A percentile compares a stretch with the other conserved stretches of the same genome.
Evolutionary conservation across 495 filamentous ascomycete species (phyloP).

Genomic region (Choiromyces venosus): DNA sequence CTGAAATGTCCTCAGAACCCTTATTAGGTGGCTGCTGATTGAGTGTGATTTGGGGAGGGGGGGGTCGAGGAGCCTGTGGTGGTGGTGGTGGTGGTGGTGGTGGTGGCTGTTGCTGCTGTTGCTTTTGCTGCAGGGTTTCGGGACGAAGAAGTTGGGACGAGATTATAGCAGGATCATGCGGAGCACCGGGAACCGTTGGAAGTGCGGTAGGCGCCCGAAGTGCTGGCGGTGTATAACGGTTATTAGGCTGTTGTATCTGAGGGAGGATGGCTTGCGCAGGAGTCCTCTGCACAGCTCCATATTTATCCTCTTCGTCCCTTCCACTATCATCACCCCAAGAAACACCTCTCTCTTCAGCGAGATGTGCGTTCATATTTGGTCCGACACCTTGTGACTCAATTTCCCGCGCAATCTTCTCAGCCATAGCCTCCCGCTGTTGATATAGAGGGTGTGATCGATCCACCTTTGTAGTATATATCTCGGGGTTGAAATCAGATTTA

Average conservation of each 20-base stretch:
- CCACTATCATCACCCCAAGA: constrained; percentile 57
- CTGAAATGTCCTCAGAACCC: constrained; percentile 15
- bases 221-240: constrained; percentile 78
- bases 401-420: constrained; percentile 79
- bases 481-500: constrained; percentile 83
- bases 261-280: constrained; percentile 47
- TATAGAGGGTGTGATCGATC: constrained; percentile 76
- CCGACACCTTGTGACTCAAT: constrained; percentile 61
- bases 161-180: constrained; percentile 77
- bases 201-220: constrained; percentile 69
- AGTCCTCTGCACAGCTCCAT: constrained; percentile 79
- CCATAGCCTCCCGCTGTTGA: constrained; percentile 65
- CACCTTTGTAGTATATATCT: constrained; percentile 86
- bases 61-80: constrained; percentile 36
- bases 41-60: constrained; percentile 35
- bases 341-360: constrained; percentile 82
- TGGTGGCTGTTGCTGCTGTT: constrained; percentile 34
- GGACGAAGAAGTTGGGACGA: constrained; percentile 61
- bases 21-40: constrained; percentile 31
- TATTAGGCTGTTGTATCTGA: constrained; percentile 51
- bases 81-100: constrained; percentile 40
- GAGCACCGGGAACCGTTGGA: constrained; percentile 64
- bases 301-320: constrained; percentile 84
- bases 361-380: constrained; percentile 64
- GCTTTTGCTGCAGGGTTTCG: constrained; percentile 47